Evolutionary conservation across 2,329 filamentous ascomycete species (phyloP).

Genomic region (Helicocarpus griseus): DNA sequence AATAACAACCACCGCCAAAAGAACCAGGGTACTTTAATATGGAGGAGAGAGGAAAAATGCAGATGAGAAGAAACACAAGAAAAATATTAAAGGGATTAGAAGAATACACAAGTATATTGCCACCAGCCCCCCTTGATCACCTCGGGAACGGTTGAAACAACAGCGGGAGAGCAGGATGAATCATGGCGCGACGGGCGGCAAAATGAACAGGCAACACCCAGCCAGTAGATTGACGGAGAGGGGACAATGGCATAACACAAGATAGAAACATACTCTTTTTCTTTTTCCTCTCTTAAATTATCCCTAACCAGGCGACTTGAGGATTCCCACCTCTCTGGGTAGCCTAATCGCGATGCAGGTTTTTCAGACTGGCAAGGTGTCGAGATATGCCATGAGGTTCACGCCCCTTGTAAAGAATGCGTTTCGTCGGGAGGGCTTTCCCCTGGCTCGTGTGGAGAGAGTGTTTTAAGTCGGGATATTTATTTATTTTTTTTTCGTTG

Average conservation of each 20-base stretch:
- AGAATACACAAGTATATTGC: not conserved
- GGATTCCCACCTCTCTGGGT: not conserved
- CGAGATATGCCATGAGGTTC: not conserved
- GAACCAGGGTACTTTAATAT: no score
- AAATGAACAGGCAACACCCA: not conserved
- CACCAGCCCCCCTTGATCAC: not conserved
- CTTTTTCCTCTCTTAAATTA: not conserved
- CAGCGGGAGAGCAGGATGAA: not conserved
- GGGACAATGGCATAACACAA: not conserved
- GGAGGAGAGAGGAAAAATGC: not conserved
- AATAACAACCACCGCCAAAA: not conserved
- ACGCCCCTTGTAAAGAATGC: not conserved
- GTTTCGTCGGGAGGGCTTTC: not conserved
- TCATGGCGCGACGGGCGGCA: not conserved
- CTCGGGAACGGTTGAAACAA: constrained; percentile 2
- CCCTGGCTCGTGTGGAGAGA: not conserved
- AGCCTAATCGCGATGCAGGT: not conserved
- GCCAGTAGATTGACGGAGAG: not conserved
- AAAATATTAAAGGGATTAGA: no score
- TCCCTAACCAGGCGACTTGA: not conserved
- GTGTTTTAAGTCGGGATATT: no score
- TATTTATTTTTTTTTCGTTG: no score
- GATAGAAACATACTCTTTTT: not conserved
- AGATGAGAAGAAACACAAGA: not conserved
- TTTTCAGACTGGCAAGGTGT: not conserved